Base-by-base conservation (phyloP, 768 basidiomycete genomes). In the Panaeolus cyanescens region DNA sequence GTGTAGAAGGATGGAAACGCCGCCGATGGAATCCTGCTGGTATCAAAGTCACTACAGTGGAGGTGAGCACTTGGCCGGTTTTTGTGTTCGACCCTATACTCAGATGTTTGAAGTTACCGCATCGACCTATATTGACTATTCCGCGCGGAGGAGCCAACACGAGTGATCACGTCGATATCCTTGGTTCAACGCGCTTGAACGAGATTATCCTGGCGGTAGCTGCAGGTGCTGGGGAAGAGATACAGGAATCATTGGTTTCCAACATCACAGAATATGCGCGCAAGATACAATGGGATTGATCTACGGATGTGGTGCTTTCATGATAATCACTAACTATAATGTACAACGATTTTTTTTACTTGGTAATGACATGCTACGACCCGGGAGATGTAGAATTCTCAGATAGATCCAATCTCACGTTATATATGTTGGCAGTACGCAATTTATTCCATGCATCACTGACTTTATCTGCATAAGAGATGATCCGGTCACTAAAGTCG, bases 131-230 rank as follows among this genome's bases (percentile, higher is more conserved):
- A 53, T 64, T 78, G 58, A 86, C 74, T 39, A 92, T 85, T 65
- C 96, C 85, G 55, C 85, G 96, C 30, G 96, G 97, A 37, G 97
- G 96, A 1, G 92, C 95, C 2, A 92, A 90, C 62, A 96, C 96
- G 1, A 87, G 91, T 53, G 93, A 96, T 71, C 94, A 97, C 68
- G 88, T 98, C 32, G 96, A 93, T 72, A 85, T 93, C 58, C 80
- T 89, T 25, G 87, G 96, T 6, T 89, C 92, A 9, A 90, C 86
- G 0, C 82, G 84, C 12, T 70, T 98, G 61, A 99, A 96, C 72
- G 92, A 95, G 71, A 87, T 97, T n/a, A 85, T 99, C 59, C 73
- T 97, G 31, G 90, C 93, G 73, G 90, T 97, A 6, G 96, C 90
- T 31, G 90, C 94, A 5, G 96, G 96, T 0, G 85, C 80, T 13